phyloP scores from a whole-genome alignment of 2,329 filamentous ascomycete genomes.

The Colletotrichum tofieldiae region DNA sequence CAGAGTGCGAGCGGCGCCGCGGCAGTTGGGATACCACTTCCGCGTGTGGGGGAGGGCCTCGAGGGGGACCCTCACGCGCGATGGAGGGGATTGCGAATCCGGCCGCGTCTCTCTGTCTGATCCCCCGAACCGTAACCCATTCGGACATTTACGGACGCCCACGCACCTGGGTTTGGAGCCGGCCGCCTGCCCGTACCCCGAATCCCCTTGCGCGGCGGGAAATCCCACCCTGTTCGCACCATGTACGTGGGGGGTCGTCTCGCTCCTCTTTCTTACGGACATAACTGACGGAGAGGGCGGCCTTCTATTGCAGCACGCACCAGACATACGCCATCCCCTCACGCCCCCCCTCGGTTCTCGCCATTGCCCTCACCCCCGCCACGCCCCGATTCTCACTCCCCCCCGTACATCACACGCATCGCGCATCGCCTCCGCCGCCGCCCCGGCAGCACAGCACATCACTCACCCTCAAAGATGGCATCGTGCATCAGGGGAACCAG shows the following conservation, averaged over 20 bases:
- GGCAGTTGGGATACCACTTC: background rate
- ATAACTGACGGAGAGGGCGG: background rate
- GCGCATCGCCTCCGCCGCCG: background rate
- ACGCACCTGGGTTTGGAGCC: background rate
- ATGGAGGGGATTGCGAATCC: background rate
- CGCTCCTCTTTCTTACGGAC: background rate
- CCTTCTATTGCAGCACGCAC: too few species aligned
- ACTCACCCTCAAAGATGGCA: background rate
- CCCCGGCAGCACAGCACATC: background rate
- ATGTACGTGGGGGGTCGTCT: constrained; percentile 14
- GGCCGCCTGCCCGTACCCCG: background rate
- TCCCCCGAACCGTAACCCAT: background rate
- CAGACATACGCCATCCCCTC: background rate
- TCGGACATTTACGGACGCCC: constrained; percentile 1
- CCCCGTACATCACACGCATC: background rate
- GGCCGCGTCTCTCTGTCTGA: background rate
- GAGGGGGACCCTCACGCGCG: background rate
- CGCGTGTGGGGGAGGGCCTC: background rate
- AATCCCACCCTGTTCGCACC: background rate
- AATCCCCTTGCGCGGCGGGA: background rate
- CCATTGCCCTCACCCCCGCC: too few species aligned
- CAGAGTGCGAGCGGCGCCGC: background rate
- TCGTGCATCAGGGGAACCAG: constrained; percentile 18
- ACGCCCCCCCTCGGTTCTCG: background rate
- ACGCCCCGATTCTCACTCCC: background rate